Evolutionary conservation across 768 basidiomycete species (phyloP), one percentile per base, ranked within the genome.

Genomic region (Obba rivulosa): DNA sequence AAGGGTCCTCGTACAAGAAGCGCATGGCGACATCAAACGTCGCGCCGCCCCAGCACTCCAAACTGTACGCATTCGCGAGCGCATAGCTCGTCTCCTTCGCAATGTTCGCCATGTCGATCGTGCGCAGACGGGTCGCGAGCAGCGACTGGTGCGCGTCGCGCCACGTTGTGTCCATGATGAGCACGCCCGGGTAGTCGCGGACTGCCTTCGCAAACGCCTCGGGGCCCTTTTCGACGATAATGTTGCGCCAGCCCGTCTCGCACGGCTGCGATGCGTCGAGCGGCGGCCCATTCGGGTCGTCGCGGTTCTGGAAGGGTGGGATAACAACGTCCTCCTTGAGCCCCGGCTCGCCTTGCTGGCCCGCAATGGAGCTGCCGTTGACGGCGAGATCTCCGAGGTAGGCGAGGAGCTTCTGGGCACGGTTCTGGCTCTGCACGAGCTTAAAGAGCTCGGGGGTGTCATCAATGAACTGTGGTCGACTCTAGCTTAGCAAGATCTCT

Each of bases 361-460:
- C 96, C 68, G 92, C 94, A 80, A 98, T 98, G 46, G 89, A 88
- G 62, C 90, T 94, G 45, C 96, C 96, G 61, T 99, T 99, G 71
- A 99, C 96, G 43, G 91, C 90, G 37, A 99, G 78, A 65, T 99
- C 96, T 53, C 96, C 96, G 31, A 99, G 85, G 69, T 98, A 99
- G 5, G 92, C 87, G 40, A 99, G 78, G 46, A 99, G 72, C 67
- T 98, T 98, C 70, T 97, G 94, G 3, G 96, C 96, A 69, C 96
- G 89, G 70, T 99, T 99, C 70, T 94, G 94, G 58, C 87, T 92
- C 61, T 92, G 88, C 7, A 99, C 94, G 48, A 99, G 82, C 69
- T 94, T 96, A 84, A 98, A 99, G 54, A 99, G 81, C 63, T 97
- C 93, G n/a, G 92, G 94, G 1, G 95, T 97, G 68, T 99, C 96